Percentiles rank a stretch among this genome's conserved stretches.
Evolutionary conservation across 2,329 filamentous ascomycete genomes (phyloP).

Genomic region (Cucurbitaria berberidis): DNA sequence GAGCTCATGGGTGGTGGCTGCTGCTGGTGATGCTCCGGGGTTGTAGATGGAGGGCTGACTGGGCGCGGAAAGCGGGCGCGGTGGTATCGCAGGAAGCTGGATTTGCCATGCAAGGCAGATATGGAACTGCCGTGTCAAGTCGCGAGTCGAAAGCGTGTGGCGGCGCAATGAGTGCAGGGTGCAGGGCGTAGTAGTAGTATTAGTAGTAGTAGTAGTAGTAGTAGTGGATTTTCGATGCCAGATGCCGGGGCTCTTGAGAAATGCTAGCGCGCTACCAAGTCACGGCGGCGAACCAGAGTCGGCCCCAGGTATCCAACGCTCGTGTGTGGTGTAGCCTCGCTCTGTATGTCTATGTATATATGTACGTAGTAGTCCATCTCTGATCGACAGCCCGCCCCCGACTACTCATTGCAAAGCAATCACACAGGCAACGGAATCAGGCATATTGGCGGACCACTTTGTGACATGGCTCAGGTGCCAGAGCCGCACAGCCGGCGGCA

Average conservation of each 20-base stretch:
- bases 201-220: slow-evolving; percentile 25
- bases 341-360: not conserved
- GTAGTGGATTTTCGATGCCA: slow-evolving; percentile 29
- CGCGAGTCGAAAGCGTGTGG: slow-evolving; percentile 16
- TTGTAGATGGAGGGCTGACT: slow-evolving; percentile 22
- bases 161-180: slow-evolving; percentile 25
- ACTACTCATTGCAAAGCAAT: too few relatives aligned
- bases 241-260: slow-evolving; percentile 19
- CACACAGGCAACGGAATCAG: slow-evolving; percentile 8
- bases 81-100: slow-evolving; percentile 22
- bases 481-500: slow-evolving; percentile 25
- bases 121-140: slow-evolving; percentile 6
- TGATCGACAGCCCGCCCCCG: too few relatives aligned
- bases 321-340: too few relatives aligned
- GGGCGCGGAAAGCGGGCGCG: slow-evolving; percentile 13
- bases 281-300: not conserved
- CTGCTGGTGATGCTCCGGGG: too few relatives aligned
- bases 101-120: slow-evolving; percentile 41
- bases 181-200: slow-evolving; percentile 19
- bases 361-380: too few relatives aligned
- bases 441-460: slow-evolving; percentile 7
- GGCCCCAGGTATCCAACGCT: not conserved
- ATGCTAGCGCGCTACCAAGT: slow-evolving; percentile 20
- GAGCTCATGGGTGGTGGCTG: slow-evolving; percentile 41
- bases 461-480: slow-evolving; percentile 23